These are phyloP conservation scores for Casaregolazyma suthepensis DNA, from an alignment of 1,139 yeast genomes.

Conservation along the genomic window DNA sequence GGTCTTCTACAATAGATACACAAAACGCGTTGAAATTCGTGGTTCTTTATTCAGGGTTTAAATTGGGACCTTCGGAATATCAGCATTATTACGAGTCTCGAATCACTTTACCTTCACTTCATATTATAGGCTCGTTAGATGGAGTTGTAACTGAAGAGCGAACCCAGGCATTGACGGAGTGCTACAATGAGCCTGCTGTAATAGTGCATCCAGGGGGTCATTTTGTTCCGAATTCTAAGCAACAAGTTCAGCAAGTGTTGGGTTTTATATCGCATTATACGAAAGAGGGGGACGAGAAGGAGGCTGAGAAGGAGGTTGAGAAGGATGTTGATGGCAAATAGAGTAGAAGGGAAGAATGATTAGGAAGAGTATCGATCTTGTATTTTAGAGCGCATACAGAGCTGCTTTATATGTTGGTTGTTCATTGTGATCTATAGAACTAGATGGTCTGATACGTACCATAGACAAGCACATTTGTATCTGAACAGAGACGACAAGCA, in stretches of 20 bases:
- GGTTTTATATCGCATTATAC: conserved; percentile 20
- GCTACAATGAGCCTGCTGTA: conserved; percentile 44
- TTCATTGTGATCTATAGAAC: no score
- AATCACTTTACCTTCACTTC: conserved; percentile 56
- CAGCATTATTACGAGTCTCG: conserved; percentile 42
- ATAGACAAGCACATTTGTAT: no score
- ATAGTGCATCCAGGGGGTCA: conserved; percentile 82
- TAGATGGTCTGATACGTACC: no score
- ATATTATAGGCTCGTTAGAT: conserved; percentile 81
- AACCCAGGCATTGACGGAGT: conserved; percentile 51
- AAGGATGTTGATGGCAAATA: neutral
- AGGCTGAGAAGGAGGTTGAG: neutral
- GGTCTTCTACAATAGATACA: conserved; percentile 23
- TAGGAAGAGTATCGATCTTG: no score
- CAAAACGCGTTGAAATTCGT: conserved; percentile 56
- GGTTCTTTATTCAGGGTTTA: conserved; percentile 73
- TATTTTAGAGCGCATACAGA: no score
- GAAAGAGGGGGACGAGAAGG: neutral
- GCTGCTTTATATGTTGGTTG: no score
- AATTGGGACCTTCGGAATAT: conserved; percentile 49
- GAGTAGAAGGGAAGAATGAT: neutral
- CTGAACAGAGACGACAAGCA: no score
- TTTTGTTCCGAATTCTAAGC: conserved; percentile 70
- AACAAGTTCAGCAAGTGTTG: conserved; percentile 50
- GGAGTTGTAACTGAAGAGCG: conserved; percentile 80